Evolutionary conservation across 208 protist species (phyloP), one percentile per base, ranked within the genome.

Genomic region (Leptomonas pyrrhocoris): DNA sequence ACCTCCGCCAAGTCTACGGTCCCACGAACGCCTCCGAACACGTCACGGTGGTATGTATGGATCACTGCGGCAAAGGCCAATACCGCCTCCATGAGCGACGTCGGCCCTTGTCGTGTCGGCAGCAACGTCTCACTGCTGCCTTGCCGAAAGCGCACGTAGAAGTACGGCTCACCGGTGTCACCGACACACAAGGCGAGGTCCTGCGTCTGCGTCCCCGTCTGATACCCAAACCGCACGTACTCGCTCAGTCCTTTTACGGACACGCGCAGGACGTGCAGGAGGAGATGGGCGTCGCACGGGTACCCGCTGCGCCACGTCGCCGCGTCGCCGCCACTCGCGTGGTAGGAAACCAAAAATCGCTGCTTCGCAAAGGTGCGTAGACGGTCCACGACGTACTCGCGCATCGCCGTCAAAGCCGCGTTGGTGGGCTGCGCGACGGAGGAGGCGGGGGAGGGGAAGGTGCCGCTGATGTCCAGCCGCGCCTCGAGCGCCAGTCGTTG

Each of bases 131-230:
- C 55, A 38, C 53, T 69, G 71, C 71, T 70, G 63, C 63, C 61
- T 38, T 70, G 70, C 34, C 81, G 74, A 46, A 91, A 79, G 25
- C 84, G 79, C 23, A 95, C 84, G 69, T 93, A 93, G 57, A 92
- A 95, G 75, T 95, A 95, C 23, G 90, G 90, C 59, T 84, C 86
- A 6, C 87, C 88, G 16, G 80, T 90, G 68, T 89, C 84, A 18
- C 90, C 90, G n/a, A 92, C 77, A 54, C 76, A 84, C 16, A 95
- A 65, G 2, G 80, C 69, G 9, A 95, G 62, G 48, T 90, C 81
- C 30, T 79, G 69, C 25, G 75, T 77, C 63, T 73, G 70, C 54
- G 49, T 48, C 25, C 55, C 83, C 40, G 57, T 61, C 70, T 90
- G 81, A 46, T 89, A 81, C 65, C 80, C 80, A 36, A 93, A 82